phyloP scores from a whole-genome alignment of 805 yeast species.

The Jamesozyma piceae region DNA sequence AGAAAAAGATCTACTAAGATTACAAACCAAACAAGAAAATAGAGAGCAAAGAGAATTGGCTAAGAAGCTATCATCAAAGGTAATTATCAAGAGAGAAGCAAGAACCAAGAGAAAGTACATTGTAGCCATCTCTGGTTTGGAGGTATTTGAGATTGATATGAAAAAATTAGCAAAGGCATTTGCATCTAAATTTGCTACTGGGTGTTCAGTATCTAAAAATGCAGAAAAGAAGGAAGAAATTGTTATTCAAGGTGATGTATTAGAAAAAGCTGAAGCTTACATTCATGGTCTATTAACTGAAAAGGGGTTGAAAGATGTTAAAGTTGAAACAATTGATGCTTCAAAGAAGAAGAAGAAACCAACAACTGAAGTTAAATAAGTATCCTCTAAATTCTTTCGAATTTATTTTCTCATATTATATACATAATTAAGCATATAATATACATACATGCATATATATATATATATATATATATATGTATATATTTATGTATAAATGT shows the following conservation, averaged over 20 bases:
- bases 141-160: slow-evolving; percentile 79
- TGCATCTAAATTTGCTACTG: slow-evolving; percentile 92
- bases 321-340: slow-evolving; percentile 82
- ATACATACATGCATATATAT: not conserved
- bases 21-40: slow-evolving; percentile 77
- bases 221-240: slow-evolving; percentile 90
- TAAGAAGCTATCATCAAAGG: slow-evolving; percentile 70
- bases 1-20: slow-evolving; percentile 70
- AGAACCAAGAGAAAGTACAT: slow-evolving; percentile 84
- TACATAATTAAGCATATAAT: not conserved
- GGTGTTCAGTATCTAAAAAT: slow-evolving; percentile 83
- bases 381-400: not conserved
- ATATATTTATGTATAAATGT: not conserved
- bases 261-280: slow-evolving; percentile 79
- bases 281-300: slow-evolving; percentile 63
- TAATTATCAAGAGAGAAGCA: slow-evolving; percentile 75
- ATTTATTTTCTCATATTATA: too few relatives aligned
- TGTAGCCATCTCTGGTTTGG: slow-evolving; percentile 78
- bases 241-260: slow-evolving; percentile 88
- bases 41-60: slow-evolving; percentile 77
- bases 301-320: slow-evolving; percentile 73
- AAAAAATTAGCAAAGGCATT: slow-evolving; percentile 86
- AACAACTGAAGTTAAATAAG: slow-evolving; percentile 5
- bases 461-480: not conserved
- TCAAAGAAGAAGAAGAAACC: slow-evolving; percentile 56